A percentile compares a stretch with the other conserved stretches of the same genome.
These are phyloP conservation scores for Xylaria telfairii DNA, from an alignment of 495 filamentous ascomycete genomes.

Conservation along the genomic window DNA sequence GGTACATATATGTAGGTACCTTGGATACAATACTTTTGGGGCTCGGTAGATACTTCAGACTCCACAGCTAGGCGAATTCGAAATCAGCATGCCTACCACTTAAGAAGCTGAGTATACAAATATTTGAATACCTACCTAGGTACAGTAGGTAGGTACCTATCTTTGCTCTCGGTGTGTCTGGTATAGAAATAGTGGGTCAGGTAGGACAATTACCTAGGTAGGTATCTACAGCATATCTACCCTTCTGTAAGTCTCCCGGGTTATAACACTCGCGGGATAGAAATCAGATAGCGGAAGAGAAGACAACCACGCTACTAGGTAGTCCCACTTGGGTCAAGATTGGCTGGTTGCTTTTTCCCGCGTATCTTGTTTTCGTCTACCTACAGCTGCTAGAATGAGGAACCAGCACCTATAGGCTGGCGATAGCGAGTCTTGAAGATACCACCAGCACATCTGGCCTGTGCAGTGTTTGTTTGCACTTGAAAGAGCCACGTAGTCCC, in stretches of 20 bases:
- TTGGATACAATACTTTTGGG: neutral
- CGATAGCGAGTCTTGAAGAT: neutral
- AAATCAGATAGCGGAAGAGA: neutral
- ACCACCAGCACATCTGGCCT: neutral
- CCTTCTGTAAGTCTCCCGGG: neutral
- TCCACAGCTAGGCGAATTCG: neutral
- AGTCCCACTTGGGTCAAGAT: neutral
- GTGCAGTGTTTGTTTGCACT: neutral
- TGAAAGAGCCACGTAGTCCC: neutral
- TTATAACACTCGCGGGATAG: neutral
- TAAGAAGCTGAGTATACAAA: neutral
- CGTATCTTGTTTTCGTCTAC: neutral
- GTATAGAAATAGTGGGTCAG: neutral
- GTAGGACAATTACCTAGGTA: neutral
- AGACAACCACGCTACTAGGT: no score
- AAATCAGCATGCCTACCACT: neutral
- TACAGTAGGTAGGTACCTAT: no score
- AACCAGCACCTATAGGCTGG: neutral
- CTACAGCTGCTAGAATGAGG: neutral
- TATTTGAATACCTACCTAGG: neutral
- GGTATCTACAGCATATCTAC: neutral
- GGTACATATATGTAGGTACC: neutral
- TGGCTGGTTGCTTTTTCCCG: neutral
- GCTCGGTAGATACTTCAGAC: neutral
- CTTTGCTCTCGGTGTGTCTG: no score